Base-by-base conservation (phyloP, 148 eudicot species). In the Rhododendron molle region DNA sequence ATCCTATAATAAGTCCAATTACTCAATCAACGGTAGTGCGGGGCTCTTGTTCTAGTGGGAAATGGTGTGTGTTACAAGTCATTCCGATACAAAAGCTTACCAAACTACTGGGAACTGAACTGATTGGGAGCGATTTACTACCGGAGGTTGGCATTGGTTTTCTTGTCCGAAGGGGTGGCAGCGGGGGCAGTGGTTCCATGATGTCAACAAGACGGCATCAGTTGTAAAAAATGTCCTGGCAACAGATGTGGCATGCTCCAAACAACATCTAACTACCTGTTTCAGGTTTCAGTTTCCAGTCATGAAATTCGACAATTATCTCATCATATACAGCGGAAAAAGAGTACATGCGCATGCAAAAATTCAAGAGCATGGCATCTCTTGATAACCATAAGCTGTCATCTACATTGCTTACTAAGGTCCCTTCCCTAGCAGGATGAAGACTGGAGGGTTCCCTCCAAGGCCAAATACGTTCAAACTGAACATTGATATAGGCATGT, bases 171-270 rank as follows among this genome's bases (percentile, higher is more conserved):
- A 85, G 49, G 20, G 92, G 73, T 7, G n/a, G n/a, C n/a, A n/a
- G n/a, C n/a, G n/a, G n/a, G 15, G 92, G 84, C 11, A 34, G 52
- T 77, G 87, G 83, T 83, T 92, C 95, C 67, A 86, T 83, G 71
- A 95, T 90, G 83, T 96, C 92, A 74, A 95, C 90, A 36, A 92
- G 85, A 96, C 96, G 13, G 95, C 95, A 91, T 95, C 96, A 13
- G 96, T 91, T 32, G 93, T 94, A 78, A 95, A 89, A 87, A 96
- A 95, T 15, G 91, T 90, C 88, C 91, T 94, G 65, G 98, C 98
- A 50, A 96, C 99, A 8, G 99, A 93, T n/a, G n/a, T n/a, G n/a
- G n/a, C n/a, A n/a, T n/a, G n/a, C n/a, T n/a, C n/a, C n/a, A n/a
- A n/a, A n/a, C n/a, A n/a, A n/a, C n/a, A n/a, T n/a, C n/a, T n/a